Evolutionary conservation across 2,329 filamentous ascomycete species (phyloP), one percentile per base, ranked within the genome.

Genomic region (Xylaria sp.): DNA sequence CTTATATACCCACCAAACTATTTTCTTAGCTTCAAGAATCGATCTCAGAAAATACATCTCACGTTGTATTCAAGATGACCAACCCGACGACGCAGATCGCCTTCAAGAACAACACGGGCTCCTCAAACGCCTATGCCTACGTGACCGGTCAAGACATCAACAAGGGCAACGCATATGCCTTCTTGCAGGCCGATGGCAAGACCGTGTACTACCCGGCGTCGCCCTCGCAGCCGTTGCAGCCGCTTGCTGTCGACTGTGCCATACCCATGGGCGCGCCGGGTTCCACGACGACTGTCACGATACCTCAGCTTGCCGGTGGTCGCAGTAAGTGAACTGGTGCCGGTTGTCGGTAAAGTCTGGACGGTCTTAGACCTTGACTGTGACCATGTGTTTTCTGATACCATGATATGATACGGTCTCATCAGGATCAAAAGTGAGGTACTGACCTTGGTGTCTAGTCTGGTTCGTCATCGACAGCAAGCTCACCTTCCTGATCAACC

Each of bases 401-500:
- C 2, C 23, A 16, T 16, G 9, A 7, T 51, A 6, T 51, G 4
- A 51, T 13, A 39, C 7, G 2, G 11, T 6, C 11, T n/a, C 49
- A 35, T 34, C 2, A 23, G 2, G 23, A 23, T 23, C 23, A 23
- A 4, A 23, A 23, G 23, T 23, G 23, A 1, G 23, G 2, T 30
- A 3, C 4, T 30, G 5, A 30, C 23, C 23, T 30, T 5, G 23
- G 2, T 3, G 7, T 35, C 5, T n/a, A 51, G 49, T 92, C 70
- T 92, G 87, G 85, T 88, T 90, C 72, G 84, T 80, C 58, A 77
- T 83, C 60, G 82, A 82, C 65, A 75, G 75, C 50, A 80, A 80
- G 42, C 78, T 92, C 53, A 84, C 79, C 0, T 92, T 92, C 73
- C 76, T 83, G 10, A 72, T 92, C 55, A 92, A 92, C 72, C 86